Evolutionary conservation across 1,139 yeast genomes (phyloP).

Genomic region (Saccharomyces hybrid): DNA sequence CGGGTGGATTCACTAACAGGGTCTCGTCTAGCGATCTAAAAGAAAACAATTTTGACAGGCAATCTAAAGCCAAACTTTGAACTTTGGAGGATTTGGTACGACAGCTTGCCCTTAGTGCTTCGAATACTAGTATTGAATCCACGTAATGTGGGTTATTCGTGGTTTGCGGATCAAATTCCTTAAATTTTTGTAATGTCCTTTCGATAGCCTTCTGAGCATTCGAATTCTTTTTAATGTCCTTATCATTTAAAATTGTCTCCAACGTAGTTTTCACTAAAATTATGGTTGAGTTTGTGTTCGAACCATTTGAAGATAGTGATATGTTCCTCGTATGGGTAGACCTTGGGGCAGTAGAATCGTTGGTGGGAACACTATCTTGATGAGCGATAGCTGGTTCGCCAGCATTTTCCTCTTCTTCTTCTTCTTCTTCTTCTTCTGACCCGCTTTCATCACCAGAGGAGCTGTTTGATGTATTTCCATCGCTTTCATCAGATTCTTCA

Average conservation of each 20-base stretch:
- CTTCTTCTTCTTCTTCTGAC: background rate
- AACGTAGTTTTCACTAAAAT: slow-evolving; percentile 25
- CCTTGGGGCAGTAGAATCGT: background rate
- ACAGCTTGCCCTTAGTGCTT: slow-evolving; percentile 55
- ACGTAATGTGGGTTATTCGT: slow-evolving; percentile 24
- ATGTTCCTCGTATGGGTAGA: slow-evolving; percentile 13
- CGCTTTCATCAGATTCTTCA: background rate
- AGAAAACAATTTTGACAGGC: slow-evolving; percentile 57
- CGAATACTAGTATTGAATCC: slow-evolving; percentile 46
- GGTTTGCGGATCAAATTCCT: slow-evolving; percentile 16
- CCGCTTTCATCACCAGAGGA: background rate
- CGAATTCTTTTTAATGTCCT: slow-evolving; percentile 26
- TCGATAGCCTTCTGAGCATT: slow-evolving; percentile 25
- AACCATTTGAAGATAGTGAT: slow-evolving; percentile 12
- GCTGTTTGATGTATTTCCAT: background rate
- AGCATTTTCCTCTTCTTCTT: slow-evolving; percentile 2
- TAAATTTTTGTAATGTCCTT: slow-evolving; percentile 19
- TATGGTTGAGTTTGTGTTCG: slow-evolving; percentile 21
- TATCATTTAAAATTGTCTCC: slow-evolving; percentile 23
- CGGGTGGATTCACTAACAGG: slow-evolving; percentile 36
- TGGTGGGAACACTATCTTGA: background rate
- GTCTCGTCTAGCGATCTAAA: slow-evolving; percentile 53
- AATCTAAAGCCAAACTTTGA: slow-evolving; percentile 52
- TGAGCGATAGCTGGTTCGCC: background rate
- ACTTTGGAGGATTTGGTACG: slow-evolving; percentile 44